Evolutionary conservation across 176 grass and related monocot species (phyloP), one percentile per base, ranked within the genome.

Genomic region (Ensete ventricosum): DNA sequence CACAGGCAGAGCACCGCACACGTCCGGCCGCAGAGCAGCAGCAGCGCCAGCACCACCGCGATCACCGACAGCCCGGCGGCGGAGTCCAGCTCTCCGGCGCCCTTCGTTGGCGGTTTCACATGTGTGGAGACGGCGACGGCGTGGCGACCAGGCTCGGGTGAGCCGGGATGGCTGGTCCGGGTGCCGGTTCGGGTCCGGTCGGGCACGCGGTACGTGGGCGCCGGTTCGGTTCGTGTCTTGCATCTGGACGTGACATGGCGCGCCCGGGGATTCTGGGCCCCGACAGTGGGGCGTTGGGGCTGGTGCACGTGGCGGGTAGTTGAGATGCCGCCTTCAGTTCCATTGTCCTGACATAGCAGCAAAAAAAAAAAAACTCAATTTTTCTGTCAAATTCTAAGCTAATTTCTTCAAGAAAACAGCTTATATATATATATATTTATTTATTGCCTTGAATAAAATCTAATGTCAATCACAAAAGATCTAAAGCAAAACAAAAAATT

Each of bases 1-100:
- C 72, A 80, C 51, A 85, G 22, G 8, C 64, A 77, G 9, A 85
- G 13, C 14, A 77, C n/a, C 1, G 78, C 54, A 20, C 68, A 71
- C 50, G 51, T 52, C 23, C 54, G 62, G 14, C 78, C 73, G 9
- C 74, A 63, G 1, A 85, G 12, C 29, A 85, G 21, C 78, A 85
- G 2, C 73, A 85, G 5, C 14, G 54, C 1, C 53, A 77, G 17
- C n/a, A n/a, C 78, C n/a, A 85, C 73, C n/a, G 66, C 22, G 22
- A 85, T 2, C 55, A 77, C 16, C 1, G 52, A 29, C 16, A 85
- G 0, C 19, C 77, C 27, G 34, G 54, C 14, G 23, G 26, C 17
- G 5, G 64, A 22, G 11, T 65, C 64, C 8, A 22, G 27, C 48
- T 81, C 27, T 53, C 49, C 2, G 6, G 14, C 53, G 1, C 21